Evolutionary conservation across 208 protist species (phyloP).

Genomic region (Endotrypanum monterogeii): DNA sequence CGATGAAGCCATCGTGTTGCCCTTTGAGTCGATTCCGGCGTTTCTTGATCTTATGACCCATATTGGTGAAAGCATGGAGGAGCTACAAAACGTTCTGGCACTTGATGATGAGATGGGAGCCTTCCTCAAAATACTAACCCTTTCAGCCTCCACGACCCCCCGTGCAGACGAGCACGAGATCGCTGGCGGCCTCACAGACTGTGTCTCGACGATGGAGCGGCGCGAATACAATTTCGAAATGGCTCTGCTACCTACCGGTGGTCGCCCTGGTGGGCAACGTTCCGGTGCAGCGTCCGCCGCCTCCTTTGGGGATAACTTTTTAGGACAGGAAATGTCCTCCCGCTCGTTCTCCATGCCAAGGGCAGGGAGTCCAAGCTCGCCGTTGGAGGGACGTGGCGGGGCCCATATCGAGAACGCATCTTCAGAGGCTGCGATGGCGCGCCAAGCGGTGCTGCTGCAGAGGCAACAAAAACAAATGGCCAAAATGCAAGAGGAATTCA

Average conservation of each 20-base stretch:
- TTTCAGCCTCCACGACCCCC: constrained; percentile 77
- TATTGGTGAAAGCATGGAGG: constrained; percentile 57
- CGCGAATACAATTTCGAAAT: constrained; percentile 45
- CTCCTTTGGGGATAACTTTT: not conserved
- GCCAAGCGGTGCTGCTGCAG: constrained; percentile 58
- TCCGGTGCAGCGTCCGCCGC: not conserved
- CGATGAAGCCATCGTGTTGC: constrained; percentile 33
- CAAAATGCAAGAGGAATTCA: constrained; percentile 83
- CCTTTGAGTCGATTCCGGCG: constrained; percentile 64
- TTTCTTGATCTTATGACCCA: constrained; percentile 48
- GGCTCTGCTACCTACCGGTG: constrained; percentile 68
- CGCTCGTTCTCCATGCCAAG: not conserved
- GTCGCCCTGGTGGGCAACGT: constrained; percentile 16
- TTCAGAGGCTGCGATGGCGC: constrained; percentile 48
- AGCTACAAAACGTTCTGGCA: constrained; percentile 60
- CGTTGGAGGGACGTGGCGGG: constrained; percentile 9
- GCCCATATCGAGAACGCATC: constrained; percentile 34
- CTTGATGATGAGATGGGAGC: constrained; percentile 87
- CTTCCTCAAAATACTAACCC: constrained; percentile 84
- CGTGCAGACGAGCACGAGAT: constrained; percentile 42
- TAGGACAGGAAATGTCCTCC: not conserved
- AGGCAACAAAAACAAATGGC: constrained; percentile 76
- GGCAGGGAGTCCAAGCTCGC: constrained; percentile 1
- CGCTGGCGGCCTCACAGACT: not conserved
- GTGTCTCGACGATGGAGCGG: constrained; percentile 22